Evolutionary conservation across 2,329 filamentous ascomycete genomes (phyloP).

Genomic region (Cordyceps cateniannulata): DNA sequence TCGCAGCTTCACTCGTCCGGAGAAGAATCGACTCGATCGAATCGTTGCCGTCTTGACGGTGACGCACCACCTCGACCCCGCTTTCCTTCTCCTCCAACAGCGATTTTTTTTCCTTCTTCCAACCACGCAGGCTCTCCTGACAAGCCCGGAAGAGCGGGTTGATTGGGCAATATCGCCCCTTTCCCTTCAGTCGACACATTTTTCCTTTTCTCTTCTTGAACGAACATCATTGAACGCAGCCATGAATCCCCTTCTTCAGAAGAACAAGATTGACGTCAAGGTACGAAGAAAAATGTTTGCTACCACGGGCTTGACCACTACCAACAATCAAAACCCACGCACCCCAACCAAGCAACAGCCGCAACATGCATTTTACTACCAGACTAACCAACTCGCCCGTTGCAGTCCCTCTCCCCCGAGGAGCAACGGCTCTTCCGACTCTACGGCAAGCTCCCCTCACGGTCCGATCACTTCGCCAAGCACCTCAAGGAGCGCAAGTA

Average conservation of each 20-base stretch:
- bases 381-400: background rate
- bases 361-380: background rate
- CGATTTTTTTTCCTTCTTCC: background rate
- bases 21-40: background rate
- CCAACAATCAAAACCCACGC: background rate
- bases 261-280: constrained; percentile 96
- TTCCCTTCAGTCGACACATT: background rate
- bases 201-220: background rate
- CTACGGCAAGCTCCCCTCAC: constrained; percentile 95
- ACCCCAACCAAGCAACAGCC: background rate
- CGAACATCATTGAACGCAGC: constrained; percentile 22
- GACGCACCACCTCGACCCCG: constrained; percentile 8
- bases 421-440: constrained; percentile 95
- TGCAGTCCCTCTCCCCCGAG: constrained; percentile 81
- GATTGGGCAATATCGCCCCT: background rate
- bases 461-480: constrained; percentile 94
- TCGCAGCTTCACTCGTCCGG: background rate
- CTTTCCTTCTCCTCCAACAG: background rate
- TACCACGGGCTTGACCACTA: background rate
- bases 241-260: constrained; percentile 95
- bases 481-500: constrained; percentile 99
- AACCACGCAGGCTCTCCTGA: background rate
- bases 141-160: background rate
- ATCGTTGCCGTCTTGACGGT: background rate
- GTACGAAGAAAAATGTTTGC: constrained; percentile 49